Base-by-base conservation (phyloP, 768 basidiomycete genomes). In the Tulasnella sp. region DNA sequence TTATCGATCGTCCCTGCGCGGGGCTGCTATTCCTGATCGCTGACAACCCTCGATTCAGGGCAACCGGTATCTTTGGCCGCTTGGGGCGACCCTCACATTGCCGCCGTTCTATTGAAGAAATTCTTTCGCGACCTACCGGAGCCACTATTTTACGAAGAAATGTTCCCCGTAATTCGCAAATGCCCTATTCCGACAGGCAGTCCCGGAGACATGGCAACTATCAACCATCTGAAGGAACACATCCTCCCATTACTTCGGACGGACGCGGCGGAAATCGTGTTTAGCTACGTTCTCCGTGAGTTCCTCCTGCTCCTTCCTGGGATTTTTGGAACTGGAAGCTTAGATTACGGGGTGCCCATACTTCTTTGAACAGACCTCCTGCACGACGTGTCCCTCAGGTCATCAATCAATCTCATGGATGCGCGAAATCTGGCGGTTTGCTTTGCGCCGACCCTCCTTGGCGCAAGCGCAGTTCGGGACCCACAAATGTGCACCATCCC, bases 71-170 rank as follows among this genome's bases (percentile, higher is more conserved):
- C 91, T 0, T 83, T 96, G 58, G 84, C 88, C n/a, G 90, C 86
- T 1, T 94, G 92, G 80, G 87, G 86, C 0, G 93, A 94, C 79
- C 90, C 92, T 7, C 87, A 93, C 82, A 86, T 96, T 1, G 92
- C 93, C 3, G 93, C 94, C 11, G 94, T 95, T 0, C 85, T 96
- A 42, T 83, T 96, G 74, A 95, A 96, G 85, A 94, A 93, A 81
- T 94, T 91, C 81, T 83, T 96, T 34, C 88, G 92, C 45, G 92
- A 94, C 81, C 84, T 96, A 1, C 92, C 93, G 1, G 86, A 88
- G 71, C 91, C 94, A 3, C 83, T 93, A n/a, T 92, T 96, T 79
- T 88, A 91, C 0, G 92, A 93, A 82, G 82, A 80, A 6, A 82
- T 90, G 17, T 95, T 94, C 82, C 85, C 88, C 7, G 73, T 85